Conservation (phyloP, 768 basidiomycete species). For the Mycena rosella region DNA sequence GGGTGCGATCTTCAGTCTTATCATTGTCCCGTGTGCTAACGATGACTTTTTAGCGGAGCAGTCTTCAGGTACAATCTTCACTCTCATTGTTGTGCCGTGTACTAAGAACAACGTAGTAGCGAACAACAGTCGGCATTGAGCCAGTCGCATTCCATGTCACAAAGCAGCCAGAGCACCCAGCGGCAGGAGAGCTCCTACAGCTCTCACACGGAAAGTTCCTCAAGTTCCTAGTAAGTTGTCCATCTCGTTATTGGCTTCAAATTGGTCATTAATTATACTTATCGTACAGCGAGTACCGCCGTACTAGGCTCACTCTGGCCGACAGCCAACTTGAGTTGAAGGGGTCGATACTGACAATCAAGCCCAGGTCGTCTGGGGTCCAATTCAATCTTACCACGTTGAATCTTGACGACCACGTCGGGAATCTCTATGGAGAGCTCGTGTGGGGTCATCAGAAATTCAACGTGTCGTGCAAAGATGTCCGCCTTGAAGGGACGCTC, state of each 20-base stretch:
- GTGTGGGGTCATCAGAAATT: too few species aligned
- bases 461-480: too few species aligned
- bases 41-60: neutral
- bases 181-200: neutral
- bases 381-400: neutral
- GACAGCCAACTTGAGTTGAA: neutral
- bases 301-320: neutral
- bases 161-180: slow-evolving; percentile 1
- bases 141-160: neutral
- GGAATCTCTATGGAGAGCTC: too few species aligned
- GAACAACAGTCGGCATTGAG: slow-evolving; percentile 1
- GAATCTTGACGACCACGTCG: neutral
- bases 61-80: neutral
- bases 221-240: neutral
- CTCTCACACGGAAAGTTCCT: neutral
- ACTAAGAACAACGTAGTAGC: neutral
- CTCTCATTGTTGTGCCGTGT: neutral
- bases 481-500: too few species aligned
- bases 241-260: neutral
- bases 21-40: neutral
- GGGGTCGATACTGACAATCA: neutral
- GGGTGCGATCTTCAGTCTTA: neutral
- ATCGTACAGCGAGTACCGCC: neutral
- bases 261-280: neutral
- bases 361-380: neutral